Base-by-base conservation (phyloP, 129 eudicot species). In the Artemisia tridentata region DNA sequence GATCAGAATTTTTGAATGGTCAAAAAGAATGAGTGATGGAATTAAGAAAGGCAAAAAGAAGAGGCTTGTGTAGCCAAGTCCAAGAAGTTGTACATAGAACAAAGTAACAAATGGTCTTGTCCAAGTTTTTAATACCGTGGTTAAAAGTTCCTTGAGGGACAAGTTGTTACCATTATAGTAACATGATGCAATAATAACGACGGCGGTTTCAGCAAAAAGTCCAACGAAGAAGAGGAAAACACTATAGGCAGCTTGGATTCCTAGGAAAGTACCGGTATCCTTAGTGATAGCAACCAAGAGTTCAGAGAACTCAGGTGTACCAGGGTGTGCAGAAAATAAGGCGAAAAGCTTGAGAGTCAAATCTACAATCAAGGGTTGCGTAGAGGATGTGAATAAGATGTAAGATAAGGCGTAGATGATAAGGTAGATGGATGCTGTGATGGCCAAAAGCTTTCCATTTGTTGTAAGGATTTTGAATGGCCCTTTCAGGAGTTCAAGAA, bases 381-480 rank as follows among this genome's bases (percentile, higher is more conserved):
- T 2, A 18, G 79, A 72, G 72, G 25, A 68, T 20, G 46, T 51
- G 73, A 5, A 52, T 38, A 73, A 25, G 46, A 81, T 20, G 56
- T 63, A 65, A 11, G 62, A 51, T 20, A 77, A 48, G 15, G 82
- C 71, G 68, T 64, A 79, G 17, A 81, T 38, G 59, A 81, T 19
- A 3, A 79, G 17, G 53, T 68, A 66, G 19, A 74, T 20, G 50
- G 65, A 6, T 31, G 67, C 48, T 73, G 71, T 74, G 55, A 70
- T 59, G 64, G 78, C 69, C 65, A 87, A 69, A 45, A 81, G 64
- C 84, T 76, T 84, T 27, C 79, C 78, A 77, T 83, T 81, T 68
- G 64, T 68, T 9, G 86, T 67, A 7, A 79, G 38, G 52, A 84
- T 48, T 69, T 79, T 73, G 9, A 79, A 10, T 69, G 86, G 77